A percentile compares a stretch with the other conserved stretches of the same genome.
These are phyloP conservation scores for Trifolium repens DNA, from an alignment of 306 rosid species.

Conservation along the genomic window DNA sequence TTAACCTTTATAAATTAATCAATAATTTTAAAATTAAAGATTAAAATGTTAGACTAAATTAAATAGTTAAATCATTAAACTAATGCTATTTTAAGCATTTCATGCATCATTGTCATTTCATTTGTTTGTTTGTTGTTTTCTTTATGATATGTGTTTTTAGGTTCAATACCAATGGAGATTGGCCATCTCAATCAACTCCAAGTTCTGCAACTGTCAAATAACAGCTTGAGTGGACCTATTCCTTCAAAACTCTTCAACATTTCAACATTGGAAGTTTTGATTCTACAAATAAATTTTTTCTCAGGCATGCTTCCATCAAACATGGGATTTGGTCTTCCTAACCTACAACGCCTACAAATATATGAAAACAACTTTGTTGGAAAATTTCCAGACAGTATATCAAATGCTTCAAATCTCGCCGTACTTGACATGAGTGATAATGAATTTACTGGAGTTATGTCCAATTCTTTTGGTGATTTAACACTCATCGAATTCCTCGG, in stretches of 20 bases:
- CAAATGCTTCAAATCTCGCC: conserved; percentile 37
- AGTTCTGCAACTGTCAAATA: neutral
- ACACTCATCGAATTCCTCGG: neutral
- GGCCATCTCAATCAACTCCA: conserved; percentile 25
- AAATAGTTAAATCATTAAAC: too few relatives aligned
- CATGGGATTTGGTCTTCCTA: conserved; percentile 15
- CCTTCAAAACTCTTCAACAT: conserved; percentile 42
- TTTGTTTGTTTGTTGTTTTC: neutral
- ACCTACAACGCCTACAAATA: neutral
- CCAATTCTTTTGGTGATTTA: conserved; percentile 14
- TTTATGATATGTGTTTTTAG: conserved; percentile 3
- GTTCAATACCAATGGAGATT: conserved; percentile 35
- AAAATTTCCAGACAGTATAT: conserved; percentile 28
- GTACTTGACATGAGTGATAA: neutral
- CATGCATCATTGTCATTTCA: too few relatives aligned
- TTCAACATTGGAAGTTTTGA: neutral
- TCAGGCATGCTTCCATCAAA: conserved; percentile 32
- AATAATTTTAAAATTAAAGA: too few relatives aligned
- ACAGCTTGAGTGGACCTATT: conserved; percentile 18
- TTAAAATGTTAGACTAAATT: too few relatives aligned
- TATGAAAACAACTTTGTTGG: conserved; percentile 24
- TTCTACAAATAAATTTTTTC: neutral
- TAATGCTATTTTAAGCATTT: too few relatives aligned
- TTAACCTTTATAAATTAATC: too few relatives aligned
- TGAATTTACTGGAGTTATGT: conserved; percentile 19